phyloP scores from a whole-genome alignment of 2,329 filamentous ascomycete species.

The Colletotrichum viniferum region DNA sequence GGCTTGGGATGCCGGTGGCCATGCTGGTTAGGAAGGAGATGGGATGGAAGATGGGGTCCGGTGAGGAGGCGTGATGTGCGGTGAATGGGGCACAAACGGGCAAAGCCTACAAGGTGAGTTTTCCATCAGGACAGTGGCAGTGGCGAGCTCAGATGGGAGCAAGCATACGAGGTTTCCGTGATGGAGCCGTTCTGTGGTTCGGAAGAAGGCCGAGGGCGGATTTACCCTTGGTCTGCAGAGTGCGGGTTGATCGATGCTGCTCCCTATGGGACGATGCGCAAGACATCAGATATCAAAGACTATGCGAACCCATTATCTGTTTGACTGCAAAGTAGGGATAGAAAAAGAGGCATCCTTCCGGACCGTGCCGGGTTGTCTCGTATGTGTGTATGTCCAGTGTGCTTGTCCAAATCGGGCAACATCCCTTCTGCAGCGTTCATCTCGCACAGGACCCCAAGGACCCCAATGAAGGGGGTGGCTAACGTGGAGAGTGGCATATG shows the following conservation, averaged over 20 bases:
- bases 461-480: background rate
- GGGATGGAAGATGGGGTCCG: background rate
- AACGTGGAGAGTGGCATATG: background rate
- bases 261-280: background rate
- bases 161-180: background rate
- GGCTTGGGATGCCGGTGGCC: background rate
- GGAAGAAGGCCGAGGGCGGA: background rate
- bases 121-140: background rate
- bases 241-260: background rate
- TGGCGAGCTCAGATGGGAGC: background rate
- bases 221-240: background rate
- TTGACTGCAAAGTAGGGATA: background rate
- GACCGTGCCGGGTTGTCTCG: background rate
- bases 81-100: slow-evolving; percentile 7
- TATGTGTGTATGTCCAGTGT: background rate
- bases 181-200: background rate
- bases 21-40: background rate
- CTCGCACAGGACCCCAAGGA: background rate
- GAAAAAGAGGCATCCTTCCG: background rate
- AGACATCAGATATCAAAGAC: background rate
- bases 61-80: background rate
- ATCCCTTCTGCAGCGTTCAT: background rate
- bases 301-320: background rate
- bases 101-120: background rate
- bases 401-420: background rate